Base-by-base conservation (phyloP, 768 basidiomycete species). In the Amyloporia xantha region DNA sequence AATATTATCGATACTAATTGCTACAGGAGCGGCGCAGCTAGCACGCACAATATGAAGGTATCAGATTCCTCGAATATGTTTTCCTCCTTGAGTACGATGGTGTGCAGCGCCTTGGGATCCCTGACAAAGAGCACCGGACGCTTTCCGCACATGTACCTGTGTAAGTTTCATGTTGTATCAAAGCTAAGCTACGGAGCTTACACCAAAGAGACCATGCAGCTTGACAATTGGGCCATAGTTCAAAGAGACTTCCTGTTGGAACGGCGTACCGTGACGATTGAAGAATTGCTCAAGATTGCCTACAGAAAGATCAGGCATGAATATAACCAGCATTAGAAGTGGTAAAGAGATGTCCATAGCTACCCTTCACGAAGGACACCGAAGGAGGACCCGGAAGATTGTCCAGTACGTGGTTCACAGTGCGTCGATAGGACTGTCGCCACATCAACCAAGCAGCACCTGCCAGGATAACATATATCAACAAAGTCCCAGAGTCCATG, bases 191-290 rank as follows among this genome's bases (percentile, higher is more conserved):
- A 26, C 12, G 7, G 20, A 13, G 49, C 66, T 42, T 55, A 76
- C 74, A 35, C 75, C 75, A 40, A 76, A 74, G 49, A 76, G 68
- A 4, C 74, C 75, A 33, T 71, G 55, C 5, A 77, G 63, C 55
- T 69, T 76, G 21, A 69, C 72, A 50, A 77, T 63, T 2, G 70
- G 69, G 2, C 72, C 73, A 49, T 69, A 78, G 1, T 49, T 47
- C 5, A 57, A 36, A 1, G 45, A 45, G 1, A 65, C 47, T 3
- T 51, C 6, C 2, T 45, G 33, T 7, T 53, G 37, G n/a, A 56
- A 50, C 5, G 26, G 13, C 50, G 52, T 56, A n/a, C 49, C 50
- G 17, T 54, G 25, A 13, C 39, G 46, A 20, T 47, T 12, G 23
- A 53, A 28, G 9, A 55, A 26, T 23, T 59, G 39, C 2, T n/a